These are phyloP conservation scores for Fusarium anguioides DNA, from an alignment of 2,329 filamentous ascomycete genomes.

Conservation along the genomic window DNA sequence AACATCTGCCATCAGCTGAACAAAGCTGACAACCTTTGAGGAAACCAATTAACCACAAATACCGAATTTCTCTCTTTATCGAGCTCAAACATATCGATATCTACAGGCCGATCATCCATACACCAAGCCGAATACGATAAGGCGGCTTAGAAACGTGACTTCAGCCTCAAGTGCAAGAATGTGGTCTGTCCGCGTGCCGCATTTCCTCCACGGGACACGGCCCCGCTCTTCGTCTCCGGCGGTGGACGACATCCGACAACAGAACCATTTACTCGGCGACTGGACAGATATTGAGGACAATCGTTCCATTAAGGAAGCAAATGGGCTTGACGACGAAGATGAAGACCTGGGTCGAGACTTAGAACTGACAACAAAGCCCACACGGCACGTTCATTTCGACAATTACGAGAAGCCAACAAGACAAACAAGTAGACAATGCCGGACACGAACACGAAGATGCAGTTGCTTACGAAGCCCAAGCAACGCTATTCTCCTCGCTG, in stretches of 20 bases:
- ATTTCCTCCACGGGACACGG: conserved; percentile 26
- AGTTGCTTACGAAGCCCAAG: conserved; percentile 27
- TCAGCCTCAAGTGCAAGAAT: conserved; percentile 7
- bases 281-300: conserved; percentile 34
- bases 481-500: conserved; percentile 52
- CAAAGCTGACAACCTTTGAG: not conserved
- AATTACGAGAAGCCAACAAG: conserved; percentile 10
- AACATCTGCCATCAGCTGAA: not conserved
- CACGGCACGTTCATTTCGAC: conserved; percentile 15
- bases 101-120: not conserved
- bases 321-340: not conserved
- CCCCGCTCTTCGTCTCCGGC: conserved; percentile 19
- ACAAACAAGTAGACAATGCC: not conserved
- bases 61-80: not conserved
- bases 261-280: conserved; percentile 30
- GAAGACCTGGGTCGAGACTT: not conserved
- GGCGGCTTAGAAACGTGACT: conserved; percentile 14
- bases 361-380: not conserved
- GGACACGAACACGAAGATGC: conserved; percentile 12
- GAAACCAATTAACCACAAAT: not conserved
- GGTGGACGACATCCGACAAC: conserved; percentile 26
- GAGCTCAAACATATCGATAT: not conserved
- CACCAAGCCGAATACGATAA: conserved; percentile 1
- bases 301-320: not conserved
- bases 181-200: conserved; percentile 28